phyloP scores from a whole-genome alignment of 169 alveolate species.

The Plasmodium coatneyi region DNA sequence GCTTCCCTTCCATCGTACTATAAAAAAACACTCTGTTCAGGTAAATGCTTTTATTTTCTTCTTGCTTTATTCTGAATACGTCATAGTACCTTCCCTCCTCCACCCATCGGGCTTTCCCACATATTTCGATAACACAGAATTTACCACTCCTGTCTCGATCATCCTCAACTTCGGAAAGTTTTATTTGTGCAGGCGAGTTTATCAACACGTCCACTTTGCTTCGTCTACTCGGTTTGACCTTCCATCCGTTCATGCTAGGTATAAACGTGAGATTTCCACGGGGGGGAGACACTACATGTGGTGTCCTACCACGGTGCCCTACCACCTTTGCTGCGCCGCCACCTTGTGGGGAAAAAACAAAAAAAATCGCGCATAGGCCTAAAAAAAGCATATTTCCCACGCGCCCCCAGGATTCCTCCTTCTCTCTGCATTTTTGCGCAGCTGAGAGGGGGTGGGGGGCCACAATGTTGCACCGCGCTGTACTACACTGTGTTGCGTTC shows the following conservation, averaged over 20 bases:
- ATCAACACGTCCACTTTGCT: constrained; percentile 40
- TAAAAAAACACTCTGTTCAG: constrained; percentile 84
- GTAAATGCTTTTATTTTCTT: constrained; percentile 81
- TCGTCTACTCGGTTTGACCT: not conserved
- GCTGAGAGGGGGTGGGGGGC: not conserved
- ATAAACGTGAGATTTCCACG: constrained; percentile 12
- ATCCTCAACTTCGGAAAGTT: constrained; percentile 81
- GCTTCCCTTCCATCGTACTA: constrained; percentile 83
- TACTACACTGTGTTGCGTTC: not conserved
- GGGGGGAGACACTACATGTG: not conserved
- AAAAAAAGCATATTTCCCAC: constrained; percentile 62
- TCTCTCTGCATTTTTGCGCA: not conserved
- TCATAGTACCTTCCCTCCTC: constrained; percentile 90
- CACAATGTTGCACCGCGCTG: not conserved
- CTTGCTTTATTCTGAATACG: constrained; percentile 85
- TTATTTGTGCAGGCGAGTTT: constrained; percentile 87
- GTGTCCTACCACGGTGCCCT: not conserved
- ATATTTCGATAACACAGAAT: constrained; percentile 84
- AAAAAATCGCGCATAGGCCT: constrained; percentile 3
- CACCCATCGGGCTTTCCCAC: constrained; percentile 87
- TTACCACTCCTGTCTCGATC: constrained; percentile 87
- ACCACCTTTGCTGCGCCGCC: not conserved
- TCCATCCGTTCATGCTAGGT: not conserved
- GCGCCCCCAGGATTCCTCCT: not conserved
- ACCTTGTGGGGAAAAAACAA: not conserved